phyloP scores from a whole-genome alignment of 129 eudicot genomes.

The Chrysanthemum lavandulifolium region DNA sequence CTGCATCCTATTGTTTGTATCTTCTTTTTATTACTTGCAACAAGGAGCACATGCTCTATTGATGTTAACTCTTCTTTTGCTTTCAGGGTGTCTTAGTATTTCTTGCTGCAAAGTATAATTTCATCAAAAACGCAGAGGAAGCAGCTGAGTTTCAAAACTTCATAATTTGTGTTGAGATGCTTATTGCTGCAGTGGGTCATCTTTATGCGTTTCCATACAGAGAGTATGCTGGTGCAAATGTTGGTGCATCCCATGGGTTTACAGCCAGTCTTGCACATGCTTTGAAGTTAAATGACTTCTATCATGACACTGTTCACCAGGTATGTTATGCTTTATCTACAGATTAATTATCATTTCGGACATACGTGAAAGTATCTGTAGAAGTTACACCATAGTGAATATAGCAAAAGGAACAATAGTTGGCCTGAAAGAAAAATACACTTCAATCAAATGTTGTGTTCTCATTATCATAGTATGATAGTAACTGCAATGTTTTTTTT shows the following conservation, averaged over 20 bases:
- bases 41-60: background rate
- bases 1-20: background rate
- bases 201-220: conserved; percentile 87
- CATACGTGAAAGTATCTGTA: background rate
- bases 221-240: conserved; percentile 94
- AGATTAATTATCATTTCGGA: conserved; percentile 4
- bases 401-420: background rate
- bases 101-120: conserved; percentile 72
- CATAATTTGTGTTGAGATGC: conserved; percentile 86
- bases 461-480: background rate
- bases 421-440: background rate
- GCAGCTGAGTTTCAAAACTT: conserved; percentile 82
- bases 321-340: conserved; percentile 30
- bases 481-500: background rate
- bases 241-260: conserved; percentile 63
- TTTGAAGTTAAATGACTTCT: conserved; percentile 74
- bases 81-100: conserved; percentile 86
- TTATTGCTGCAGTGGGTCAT: conserved; percentile 88
- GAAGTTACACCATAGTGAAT: background rate
- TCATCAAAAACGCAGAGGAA: conserved; percentile 59
- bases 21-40: background rate
- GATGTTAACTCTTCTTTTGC: conserved; percentile 15
- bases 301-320: conserved; percentile 97
- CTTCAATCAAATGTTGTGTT: background rate
- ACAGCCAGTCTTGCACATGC: conserved; percentile 88